phyloP scores from a whole-genome alignment of 441 rosid species.

The Raphanus hybrid region DNA sequence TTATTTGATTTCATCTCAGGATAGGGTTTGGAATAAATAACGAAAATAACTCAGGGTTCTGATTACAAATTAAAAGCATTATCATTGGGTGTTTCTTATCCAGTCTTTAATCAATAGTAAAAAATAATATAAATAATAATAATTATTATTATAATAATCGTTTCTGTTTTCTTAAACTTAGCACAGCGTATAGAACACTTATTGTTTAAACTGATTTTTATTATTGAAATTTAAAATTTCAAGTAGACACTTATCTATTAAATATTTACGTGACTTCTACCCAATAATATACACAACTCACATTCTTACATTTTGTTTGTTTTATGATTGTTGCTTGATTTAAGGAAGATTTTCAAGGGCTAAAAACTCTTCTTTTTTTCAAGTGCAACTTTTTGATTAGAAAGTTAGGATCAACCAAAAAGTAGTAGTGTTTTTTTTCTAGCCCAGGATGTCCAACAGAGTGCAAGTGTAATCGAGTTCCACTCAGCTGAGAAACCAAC shows the following conservation, averaged over 20 bases:
- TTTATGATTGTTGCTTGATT: slow-evolving; percentile 10
- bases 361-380: not conserved
- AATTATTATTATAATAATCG: not conserved
- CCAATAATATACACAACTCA: too few species aligned
- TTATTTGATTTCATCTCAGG: not conserved
- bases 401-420: not conserved
- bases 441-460: not conserved
- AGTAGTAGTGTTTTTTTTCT: not conserved
- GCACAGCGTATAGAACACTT: too few species aligned
- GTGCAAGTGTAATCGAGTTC: slow-evolving; percentile 10
- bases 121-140: not conserved
- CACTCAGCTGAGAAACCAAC: slow-evolving; percentile 17
- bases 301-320: not conserved
- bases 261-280: too few species aligned
- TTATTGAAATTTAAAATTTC: too few species aligned
- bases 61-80: not conserved
- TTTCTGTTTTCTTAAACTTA: not conserved
- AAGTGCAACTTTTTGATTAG: not conserved
- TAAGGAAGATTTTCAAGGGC: not conserved
- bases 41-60: not conserved
- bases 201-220: too few species aligned
- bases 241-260: too few species aligned
- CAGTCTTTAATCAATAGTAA: not conserved
- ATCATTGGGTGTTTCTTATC: not conserved
- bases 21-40: not conserved